Evolutionary conservation across 2,329 filamentous ascomycete species (phyloP).

Genomic region (Colletotrichum sp.): DNA sequence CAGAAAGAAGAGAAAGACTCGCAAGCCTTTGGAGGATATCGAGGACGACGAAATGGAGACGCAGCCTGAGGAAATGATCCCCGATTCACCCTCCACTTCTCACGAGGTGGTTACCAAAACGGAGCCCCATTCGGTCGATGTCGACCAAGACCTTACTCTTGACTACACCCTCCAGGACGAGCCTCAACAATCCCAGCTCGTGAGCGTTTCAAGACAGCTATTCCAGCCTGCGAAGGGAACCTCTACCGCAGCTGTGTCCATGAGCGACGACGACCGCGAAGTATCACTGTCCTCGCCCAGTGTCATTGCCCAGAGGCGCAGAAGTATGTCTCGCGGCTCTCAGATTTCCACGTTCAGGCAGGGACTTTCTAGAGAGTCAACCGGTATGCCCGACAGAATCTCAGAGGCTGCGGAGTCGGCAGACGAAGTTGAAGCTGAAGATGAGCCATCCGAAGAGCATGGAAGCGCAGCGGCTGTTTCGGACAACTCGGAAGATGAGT

Average conservation of each 20-base stretch:
- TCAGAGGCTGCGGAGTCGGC: background rate
- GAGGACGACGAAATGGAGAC: constrained; percentile 1
- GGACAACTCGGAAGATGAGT: background rate
- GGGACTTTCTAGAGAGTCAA: background rate
- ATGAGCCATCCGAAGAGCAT: background rate
- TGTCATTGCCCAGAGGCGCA: constrained; percentile 7
- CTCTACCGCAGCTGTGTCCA: background rate
- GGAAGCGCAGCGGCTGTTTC: background rate
- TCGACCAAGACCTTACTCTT: background rate
- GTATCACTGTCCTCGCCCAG: background rate
- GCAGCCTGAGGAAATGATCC: background rate
- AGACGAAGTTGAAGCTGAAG: background rate
- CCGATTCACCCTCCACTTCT: background rate
- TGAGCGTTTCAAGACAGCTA: background rate
- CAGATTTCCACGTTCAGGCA: constrained; percentile 13
- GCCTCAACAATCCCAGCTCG: background rate
- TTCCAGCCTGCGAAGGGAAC: background rate
- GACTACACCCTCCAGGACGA: background rate
- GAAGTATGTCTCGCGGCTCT: constrained; percentile 19
- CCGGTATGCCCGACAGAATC: background rate
- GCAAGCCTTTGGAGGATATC: background rate
- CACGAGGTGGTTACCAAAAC: background rate
- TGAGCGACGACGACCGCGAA: background rate
- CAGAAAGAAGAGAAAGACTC: constrained; percentile 11
- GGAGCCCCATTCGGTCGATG: background rate